Conservation (phyloP, 2,329 filamentous ascomycete genomes). For the Fusarium sp. region DNA sequence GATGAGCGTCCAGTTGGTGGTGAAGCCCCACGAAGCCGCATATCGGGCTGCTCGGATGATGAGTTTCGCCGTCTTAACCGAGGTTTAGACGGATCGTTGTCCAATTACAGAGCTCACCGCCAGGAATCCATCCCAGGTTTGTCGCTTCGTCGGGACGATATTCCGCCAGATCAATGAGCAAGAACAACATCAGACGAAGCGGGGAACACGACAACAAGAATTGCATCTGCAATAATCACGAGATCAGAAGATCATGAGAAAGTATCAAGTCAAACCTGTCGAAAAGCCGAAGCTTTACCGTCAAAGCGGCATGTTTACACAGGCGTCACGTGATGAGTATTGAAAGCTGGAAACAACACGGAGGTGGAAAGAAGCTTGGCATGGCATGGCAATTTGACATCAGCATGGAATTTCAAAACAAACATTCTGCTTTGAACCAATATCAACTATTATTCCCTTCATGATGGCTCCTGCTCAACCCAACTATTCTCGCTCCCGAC, state of each 20-base stretch:
- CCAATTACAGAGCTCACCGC: constrained; percentile 20
- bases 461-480: not conserved
- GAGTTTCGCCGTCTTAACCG: constrained; percentile 6
- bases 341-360: not conserved
- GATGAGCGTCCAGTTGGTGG: constrained; percentile 32
- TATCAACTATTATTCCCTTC: not conserved
- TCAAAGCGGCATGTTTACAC: not conserved
- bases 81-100: constrained; percentile 10
- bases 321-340: not conserved
- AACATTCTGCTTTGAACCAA: not conserved
- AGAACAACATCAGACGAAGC: not conserved
- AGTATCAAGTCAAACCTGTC: not conserved
- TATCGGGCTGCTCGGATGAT: constrained; percentile 18
- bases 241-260: not conserved
- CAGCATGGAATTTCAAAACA: constrained; percentile 13
- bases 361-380: not conserved
- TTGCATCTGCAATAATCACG: not conserved
- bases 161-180: constrained; percentile 26
- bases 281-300: not conserved
- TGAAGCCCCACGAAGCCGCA: constrained; percentile 45
- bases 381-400: constrained; percentile 8
- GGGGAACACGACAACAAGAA: constrained; percentile 12
- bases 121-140: constrained; percentile 4
- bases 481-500: constrained; percentile 2
- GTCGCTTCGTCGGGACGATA: constrained; percentile 43